Base-by-base conservation (phyloP, 257 asterid species). In the Echites panduratus region DNA sequence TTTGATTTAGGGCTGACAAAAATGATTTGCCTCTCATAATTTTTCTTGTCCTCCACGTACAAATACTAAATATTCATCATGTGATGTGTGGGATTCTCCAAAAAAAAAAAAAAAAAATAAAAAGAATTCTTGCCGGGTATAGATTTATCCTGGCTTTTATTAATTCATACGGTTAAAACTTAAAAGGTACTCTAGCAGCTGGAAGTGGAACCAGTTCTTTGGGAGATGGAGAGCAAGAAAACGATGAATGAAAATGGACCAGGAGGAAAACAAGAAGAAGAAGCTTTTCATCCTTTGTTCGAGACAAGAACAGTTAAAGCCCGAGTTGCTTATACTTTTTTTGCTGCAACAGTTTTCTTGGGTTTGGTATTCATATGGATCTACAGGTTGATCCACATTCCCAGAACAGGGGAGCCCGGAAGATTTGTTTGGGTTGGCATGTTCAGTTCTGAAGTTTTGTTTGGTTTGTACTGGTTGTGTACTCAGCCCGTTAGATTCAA, bases 381-480 rank as follows among this genome's bases (percentile, higher is more conserved):
- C 0, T 90, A 85, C 80, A 80, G 98, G 75, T 52, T 78, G 8
- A 61, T 44, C 9, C 72, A 84, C 78, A 71, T 92, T 40, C 95
- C 95, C 6, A 20, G 17, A 41, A 7, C 52, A 1, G 83, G 76
- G 45, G 83, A 78, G 65, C 19, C 59, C 4, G 86, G 89, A 2
- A 85, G 87, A 81, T 82, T 38, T 59, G 78, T 77, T n/a, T 88
- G 97, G 97, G 72, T 85, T 22, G 82, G 73, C 6, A 84, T 89
- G 87, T 80, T 86, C 32, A 47, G 80, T 2, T 75, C 97, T 0
- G 97, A 90, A 76, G 0, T 83, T 7, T 27, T 73, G 22, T 87
- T 90, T 27, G 85, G 88, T 32, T 48, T 87, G 4, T 89, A 88
- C 76, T 90, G 98, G 98, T 78, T 88, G n/a, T 11, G 86, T 50